Percentiles rank a stretch among this genome's conserved stretches.
Evolutionary conservation across 2,329 filamentous ascomycete species (phyloP).

Genomic region (Alternaria alternata): DNA sequence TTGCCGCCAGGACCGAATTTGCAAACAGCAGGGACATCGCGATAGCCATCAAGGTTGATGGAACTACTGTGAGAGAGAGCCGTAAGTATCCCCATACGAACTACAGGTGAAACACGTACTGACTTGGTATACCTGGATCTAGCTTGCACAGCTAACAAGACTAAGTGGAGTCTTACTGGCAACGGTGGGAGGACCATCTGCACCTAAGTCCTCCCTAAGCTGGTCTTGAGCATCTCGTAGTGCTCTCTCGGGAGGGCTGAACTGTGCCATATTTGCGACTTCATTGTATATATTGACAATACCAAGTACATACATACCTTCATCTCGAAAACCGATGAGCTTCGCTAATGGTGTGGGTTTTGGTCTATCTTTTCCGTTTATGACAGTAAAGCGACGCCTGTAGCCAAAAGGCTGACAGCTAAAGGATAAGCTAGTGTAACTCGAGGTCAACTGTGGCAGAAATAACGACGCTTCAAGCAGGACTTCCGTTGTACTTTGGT

Average conservation of each 20-base stretch:
- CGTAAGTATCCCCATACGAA: conserved; percentile 25
- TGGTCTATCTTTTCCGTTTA: no score
- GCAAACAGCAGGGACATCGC: conserved; percentile 62
- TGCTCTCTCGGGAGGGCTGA: neutral
- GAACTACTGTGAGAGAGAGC: conserved; percentile 61
- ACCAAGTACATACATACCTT: neutral
- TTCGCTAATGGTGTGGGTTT: neutral
- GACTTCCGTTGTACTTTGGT: neutral
- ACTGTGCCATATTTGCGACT: neutral
- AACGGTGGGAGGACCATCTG: conserved; percentile 47
- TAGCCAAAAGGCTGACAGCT: neutral
- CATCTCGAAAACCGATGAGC: no score
- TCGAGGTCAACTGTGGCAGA: neutral
- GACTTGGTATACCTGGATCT: no score
- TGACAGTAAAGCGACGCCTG: no score
- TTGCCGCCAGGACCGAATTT: conserved; percentile 64
- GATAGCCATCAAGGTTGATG: conserved; percentile 60
- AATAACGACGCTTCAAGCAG: neutral
- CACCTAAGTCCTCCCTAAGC: conserved; percentile 5
- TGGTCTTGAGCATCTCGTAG: neutral
- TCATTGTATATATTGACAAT: conserved; percentile 8
- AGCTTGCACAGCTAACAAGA: conserved; percentile 61
- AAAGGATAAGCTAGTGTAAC: neutral
- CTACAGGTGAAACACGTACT: no score
- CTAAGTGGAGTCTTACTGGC: conserved; percentile 59